Conservation (phyloP, 331 rosid genomes). For the Stylosanthes scabra region DNA sequence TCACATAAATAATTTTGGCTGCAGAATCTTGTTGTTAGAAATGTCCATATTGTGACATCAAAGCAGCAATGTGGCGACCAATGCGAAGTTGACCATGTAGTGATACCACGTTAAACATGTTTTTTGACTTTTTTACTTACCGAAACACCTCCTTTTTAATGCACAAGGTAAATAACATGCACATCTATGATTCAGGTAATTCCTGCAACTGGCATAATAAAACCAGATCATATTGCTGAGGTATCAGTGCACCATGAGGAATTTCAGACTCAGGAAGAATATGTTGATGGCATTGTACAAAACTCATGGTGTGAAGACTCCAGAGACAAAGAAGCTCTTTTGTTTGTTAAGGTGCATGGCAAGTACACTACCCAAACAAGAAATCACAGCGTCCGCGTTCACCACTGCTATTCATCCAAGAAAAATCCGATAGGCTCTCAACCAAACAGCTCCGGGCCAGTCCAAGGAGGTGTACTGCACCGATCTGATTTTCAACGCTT, state of each 20-base stretch:
- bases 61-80: neutral
- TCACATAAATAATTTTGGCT: conserved; percentile 2
- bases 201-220: conserved; percentile 85
- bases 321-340: conserved; percentile 81
- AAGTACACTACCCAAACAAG: conserved; percentile 60
- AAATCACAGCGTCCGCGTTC: conserved; percentile 73
- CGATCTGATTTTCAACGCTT: conserved; percentile 82
- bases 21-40: neutral
- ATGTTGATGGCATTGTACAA: conserved; percentile 79
- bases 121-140: conserved; percentile 2
- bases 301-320: conserved; percentile 95
- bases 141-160: conserved; percentile 32
- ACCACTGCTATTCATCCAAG: conserved; percentile 71
- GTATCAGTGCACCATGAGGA: conserved; percentile 88
- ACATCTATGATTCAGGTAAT: conserved; percentile 64
- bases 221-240: conserved; percentile 79
- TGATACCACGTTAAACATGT: conserved; percentile 5
- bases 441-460: conserved; percentile 50
- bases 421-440: conserved; percentile 46
- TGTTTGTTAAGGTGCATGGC: conserved; percentile 80
- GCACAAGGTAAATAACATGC: conserved; percentile 22
- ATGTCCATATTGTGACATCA: neutral
- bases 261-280: conserved; percentile 75
- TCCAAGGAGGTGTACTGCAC: conserved; percentile 70
- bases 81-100: neutral